Evolutionary conservation across 345 rosid genomes (phyloP), one percentile per base, ranked within the genome.

Genomic region (Conringia planisiliqua): DNA sequence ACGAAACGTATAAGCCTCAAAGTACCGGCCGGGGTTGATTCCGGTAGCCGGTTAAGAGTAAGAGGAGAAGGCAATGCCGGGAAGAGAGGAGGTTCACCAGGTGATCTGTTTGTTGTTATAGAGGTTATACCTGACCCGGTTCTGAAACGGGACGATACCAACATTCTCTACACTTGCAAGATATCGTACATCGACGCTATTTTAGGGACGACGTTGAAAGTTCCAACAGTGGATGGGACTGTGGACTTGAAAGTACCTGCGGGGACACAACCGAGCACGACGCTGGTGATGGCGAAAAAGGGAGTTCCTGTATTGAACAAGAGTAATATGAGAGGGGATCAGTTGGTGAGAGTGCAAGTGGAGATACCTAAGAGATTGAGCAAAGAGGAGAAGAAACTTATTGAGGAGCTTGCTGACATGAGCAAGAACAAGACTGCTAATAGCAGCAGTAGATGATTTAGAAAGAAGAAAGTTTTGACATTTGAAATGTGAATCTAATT

Each of bases 1-100:
- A 87, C 97, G 0, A 95, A 92, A 81, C 86, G 97, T 20, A 95
- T 95, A 46, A 95, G 97, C 75, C 82, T 95, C 52, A 92, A 95
- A 82, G 93, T 95, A 63, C 98, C 96, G 0, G 89, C 99, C 1
- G 99, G 99, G 22, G 99, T 95, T 57, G 99, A 95, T 74, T 81
- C 92, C 0, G 98, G 97, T 40, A 95, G 97, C 84, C 90, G 96
- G 60, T 85, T 95, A 77, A 86, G 98, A 4, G 99, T 92, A 4
- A 85, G 97, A 50, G 90, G 94, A 10, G 99, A 95, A 81, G 99
- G 99, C 36, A 95, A 86, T 81, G 91, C 97, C 0, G 97, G 99
- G 71, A 89, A 83, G 77, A 88, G 77, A 82, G 99, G 97, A 1
- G 99, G 97, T 9, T 86, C 99, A n/a, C 85, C 93, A 0, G 98